Percentiles rank a stretch among this genome's conserved stretches.
Conservation (phyloP, 179 eudicot species). For the Spinacia oleracea region DNA sequence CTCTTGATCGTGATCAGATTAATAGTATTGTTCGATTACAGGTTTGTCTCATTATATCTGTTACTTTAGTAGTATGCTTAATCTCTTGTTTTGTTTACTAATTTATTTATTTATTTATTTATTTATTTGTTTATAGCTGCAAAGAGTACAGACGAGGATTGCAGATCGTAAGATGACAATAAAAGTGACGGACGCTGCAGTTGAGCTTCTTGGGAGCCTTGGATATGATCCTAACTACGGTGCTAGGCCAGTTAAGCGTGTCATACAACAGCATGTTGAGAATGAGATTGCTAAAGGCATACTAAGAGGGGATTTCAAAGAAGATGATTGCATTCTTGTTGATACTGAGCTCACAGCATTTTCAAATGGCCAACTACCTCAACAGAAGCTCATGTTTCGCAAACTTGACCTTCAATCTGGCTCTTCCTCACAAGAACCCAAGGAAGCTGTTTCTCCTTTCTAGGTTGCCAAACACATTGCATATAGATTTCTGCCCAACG, state of each 20-base stretch:
- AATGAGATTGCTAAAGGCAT: conserved; percentile 92
- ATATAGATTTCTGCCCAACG: background rate
- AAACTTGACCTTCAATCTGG: conserved; percentile 44
- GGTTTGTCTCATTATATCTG: conserved; percentile 48
- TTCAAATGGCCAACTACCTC: conserved; percentile 81
- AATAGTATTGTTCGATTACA: conserved; percentile 75
- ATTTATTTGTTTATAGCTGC: conserved; percentile 49
- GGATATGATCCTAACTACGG: conserved; percentile 97
- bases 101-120: background rate
- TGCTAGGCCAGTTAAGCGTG: conserved; percentile 90
- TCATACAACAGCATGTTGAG: conserved; percentile 82
- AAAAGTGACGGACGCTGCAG: conserved; percentile 67
- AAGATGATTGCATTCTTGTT: conserved; percentile 63
- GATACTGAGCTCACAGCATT: conserved; percentile 80
- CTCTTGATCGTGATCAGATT: conserved; percentile 80
- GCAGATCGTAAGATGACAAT: conserved; percentile 79
- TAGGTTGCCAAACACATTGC: conserved; percentile 9
- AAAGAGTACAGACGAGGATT: conserved; percentile 76
- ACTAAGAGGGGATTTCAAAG: conserved; percentile 81
- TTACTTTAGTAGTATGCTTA: background rate
- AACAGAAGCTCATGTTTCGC: conserved; percentile 65
- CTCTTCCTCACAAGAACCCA: conserved; percentile 37
- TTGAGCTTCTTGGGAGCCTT: conserved; percentile 74
- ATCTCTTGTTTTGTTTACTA: background rate
- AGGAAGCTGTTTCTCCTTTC: conserved; percentile 45